Evolutionary conservation across 257 asterid species (phyloP), one percentile per base, ranked within the genome.

Genomic region (Nicotiana noctiflora): DNA sequence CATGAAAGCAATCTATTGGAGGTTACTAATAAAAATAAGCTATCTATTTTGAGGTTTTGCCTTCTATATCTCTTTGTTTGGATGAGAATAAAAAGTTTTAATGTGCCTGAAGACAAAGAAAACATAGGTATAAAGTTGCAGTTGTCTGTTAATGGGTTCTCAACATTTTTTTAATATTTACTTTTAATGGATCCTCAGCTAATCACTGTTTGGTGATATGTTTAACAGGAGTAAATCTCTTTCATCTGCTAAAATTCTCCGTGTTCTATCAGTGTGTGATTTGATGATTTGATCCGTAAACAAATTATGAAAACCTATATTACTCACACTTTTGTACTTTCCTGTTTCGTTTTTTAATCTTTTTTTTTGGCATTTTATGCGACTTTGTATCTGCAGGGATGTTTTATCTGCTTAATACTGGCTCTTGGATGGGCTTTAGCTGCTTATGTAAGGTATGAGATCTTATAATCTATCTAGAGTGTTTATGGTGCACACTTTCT

Each of bases 381-480:
- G 70, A 78, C 44, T 52, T 77, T 74, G 76, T 53, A 85, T 78
- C 74, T 88, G 83, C 92, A 96, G 99, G 99, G 99, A 77, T 91
- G 84, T 84, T 12, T 80, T 11, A 94, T 96, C 80, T 92, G 98
- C 91, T 88, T 94, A 81, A 2, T 80, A 79, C 98, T 96, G 80
- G 98, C 98, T 79, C 92, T 91, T 91, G 99, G 99, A 81, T 96
- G 99, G 99, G 90, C 85, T 81, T 84, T 87, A 86, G 99, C 99
- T 85, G 90, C 98, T 64, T 89, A 83, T 84, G 98, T 96, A 86
- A 96, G 99, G 99, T 94, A 90, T 40, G 77, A 0, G 78, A 23
- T 72, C 61, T 72, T 72, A 49, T 72, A 6, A 49, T 17, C 19
- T 53, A 44, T 77, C 19, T 59, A 18, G 25, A 10, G 12, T 37